A percentile compares a stretch with the other conserved stretches of the same genome.
phyloP scores from a whole-genome alignment of 2,329 filamentous ascomycete genomes.

The Colletotrichum chlorophyti region DNA sequence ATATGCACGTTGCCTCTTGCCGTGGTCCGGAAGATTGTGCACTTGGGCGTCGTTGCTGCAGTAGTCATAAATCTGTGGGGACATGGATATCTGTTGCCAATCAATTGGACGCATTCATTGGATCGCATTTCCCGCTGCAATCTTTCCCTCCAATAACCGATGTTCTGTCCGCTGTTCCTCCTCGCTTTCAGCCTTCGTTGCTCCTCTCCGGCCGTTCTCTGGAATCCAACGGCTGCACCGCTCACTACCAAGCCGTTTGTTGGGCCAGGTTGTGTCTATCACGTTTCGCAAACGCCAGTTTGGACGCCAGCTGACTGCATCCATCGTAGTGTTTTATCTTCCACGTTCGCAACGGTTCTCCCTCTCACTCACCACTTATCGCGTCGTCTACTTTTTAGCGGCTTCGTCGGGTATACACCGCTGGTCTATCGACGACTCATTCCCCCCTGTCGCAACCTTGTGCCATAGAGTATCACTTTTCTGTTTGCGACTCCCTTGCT shows the following conservation, averaged over 20 bases:
- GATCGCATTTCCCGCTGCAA: no score
- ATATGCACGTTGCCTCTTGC: slow-evolving; percentile 13
- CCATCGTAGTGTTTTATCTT: slow-evolving; percentile 15
- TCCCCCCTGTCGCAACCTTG: slow-evolving; percentile 13
- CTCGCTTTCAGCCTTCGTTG: no score
- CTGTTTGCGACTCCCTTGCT: slow-evolving; percentile 9
- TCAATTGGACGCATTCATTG: slow-evolving; percentile 23
- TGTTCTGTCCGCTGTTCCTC: slow-evolving; percentile 4
- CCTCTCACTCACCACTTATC: slow-evolving; percentile 1
- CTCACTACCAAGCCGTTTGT: no score
- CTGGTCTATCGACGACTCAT: no score
- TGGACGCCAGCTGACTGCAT: background rate
- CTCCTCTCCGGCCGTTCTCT: no score
- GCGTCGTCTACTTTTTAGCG: slow-evolving; percentile 9
- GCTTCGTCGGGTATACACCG: no score
- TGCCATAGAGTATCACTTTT: slow-evolving; percentile 12
- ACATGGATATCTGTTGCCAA: slow-evolving; percentile 22
- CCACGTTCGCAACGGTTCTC: slow-evolving; percentile 6
- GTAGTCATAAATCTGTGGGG: slow-evolving; percentile 1
- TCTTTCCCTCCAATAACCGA: background rate
- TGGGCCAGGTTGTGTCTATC: no score
- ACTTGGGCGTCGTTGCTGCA: background rate
- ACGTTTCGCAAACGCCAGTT: no score
- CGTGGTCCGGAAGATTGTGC: slow-evolving; percentile 22
- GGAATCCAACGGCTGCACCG: no score